Evolutionary conservation across 1,284 basidiomycete species (phyloP), one percentile per base, ranked within the genome.

Genomic region (Rhodotorula sp.): DNA sequence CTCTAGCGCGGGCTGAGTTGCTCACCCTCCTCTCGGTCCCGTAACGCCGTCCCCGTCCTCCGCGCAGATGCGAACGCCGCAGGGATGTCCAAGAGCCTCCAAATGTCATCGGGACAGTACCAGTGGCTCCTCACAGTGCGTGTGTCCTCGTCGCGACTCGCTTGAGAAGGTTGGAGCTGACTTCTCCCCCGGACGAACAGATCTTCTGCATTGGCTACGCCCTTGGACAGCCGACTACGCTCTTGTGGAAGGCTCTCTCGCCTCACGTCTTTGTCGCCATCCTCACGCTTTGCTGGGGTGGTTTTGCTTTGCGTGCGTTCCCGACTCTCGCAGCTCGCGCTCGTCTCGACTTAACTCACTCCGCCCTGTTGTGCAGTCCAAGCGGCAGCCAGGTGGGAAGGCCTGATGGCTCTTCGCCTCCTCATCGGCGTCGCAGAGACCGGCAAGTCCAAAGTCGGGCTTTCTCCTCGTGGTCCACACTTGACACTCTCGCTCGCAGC

Each of bases 211-310:
- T 79, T 34, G 69, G 68, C n/a, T 79, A 79, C 66, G 71, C 73
- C 37, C 31, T 75, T 26, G 77, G 77, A 26, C 64, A 66, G 37
- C 62, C 67, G 4, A 65, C 48, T n/a, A 75, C 76, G 47, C 59
- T 79, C 24, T 64, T 72, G 30, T 78, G 77, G 75, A 75, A 76
- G 60, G 18, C 75, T 18, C 22, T 79, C 3, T 73, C 76, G 22
- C 77, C 78, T 0, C 71, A 71, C 31, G 48, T 65, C 24, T 76
- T 75, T 62, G 75, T 79, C 10, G 60, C 74, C 4, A 54, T 69
- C n/a, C 75, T 76, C 59, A 74, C 77, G 11, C 62, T 77, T 20
- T 62, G 69, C 3, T 79, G 78, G 78, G 78, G 77, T 2, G 53
- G 31, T 5, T 60, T 67, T n/a, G 68, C 64, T 16, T 44, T 66